Evolutionary conservation across 768 basidiomycete genomes (phyloP).

Genomic region (Russula compacta): DNA sequence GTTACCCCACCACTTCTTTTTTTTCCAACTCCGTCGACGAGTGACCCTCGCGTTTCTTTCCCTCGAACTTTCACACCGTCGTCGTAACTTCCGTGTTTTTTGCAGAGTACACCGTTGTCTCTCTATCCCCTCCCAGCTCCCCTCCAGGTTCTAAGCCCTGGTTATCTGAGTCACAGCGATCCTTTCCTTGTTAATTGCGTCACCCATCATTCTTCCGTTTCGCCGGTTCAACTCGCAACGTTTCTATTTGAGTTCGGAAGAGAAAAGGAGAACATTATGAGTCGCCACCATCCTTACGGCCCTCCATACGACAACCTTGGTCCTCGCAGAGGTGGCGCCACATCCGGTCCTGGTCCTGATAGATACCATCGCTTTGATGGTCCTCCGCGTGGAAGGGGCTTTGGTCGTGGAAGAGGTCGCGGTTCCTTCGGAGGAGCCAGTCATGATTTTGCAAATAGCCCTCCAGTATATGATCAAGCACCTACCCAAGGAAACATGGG

Average conservation of each 20-base stretch:
- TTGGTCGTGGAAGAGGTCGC: slow-evolving; percentile 67
- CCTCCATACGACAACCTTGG: slow-evolving; percentile 23
- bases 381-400: slow-evolving; percentile 49
- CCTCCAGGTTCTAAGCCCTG: not conserved
- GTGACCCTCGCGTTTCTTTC: not conserved
- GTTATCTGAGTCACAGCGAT: slow-evolving; percentile 4
- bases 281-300: slow-evolving; percentile 85
- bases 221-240: slow-evolving; percentile 14
- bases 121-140: not conserved
- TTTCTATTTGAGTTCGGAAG: slow-evolving; percentile 23
- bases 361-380: slow-evolving; percentile 34
- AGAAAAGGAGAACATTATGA: slow-evolving; percentile 40
- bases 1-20: not conserved
- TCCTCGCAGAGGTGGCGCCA: slow-evolving; percentile 20
- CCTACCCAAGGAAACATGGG: slow-evolving; percentile 52
- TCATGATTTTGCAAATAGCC: slow-evolving; percentile 40
- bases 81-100: slow-evolving; percentile 14
- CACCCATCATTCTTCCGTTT: slow-evolving; percentile 10
- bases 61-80: slow-evolving; percentile 3
- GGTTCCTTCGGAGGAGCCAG: slow-evolving; percentile 41
- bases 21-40: not conserved
- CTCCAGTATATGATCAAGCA: slow-evolving; percentile 55
- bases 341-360: slow-evolving; percentile 22
- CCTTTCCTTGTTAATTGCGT: slow-evolving; percentile 6
- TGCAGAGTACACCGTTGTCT: slow-evolving; percentile 17